These are phyloP conservation scores for Myochromella boudieri DNA, from an alignment of 768 basidiomycete genomes.

Conservation along the genomic window DNA sequence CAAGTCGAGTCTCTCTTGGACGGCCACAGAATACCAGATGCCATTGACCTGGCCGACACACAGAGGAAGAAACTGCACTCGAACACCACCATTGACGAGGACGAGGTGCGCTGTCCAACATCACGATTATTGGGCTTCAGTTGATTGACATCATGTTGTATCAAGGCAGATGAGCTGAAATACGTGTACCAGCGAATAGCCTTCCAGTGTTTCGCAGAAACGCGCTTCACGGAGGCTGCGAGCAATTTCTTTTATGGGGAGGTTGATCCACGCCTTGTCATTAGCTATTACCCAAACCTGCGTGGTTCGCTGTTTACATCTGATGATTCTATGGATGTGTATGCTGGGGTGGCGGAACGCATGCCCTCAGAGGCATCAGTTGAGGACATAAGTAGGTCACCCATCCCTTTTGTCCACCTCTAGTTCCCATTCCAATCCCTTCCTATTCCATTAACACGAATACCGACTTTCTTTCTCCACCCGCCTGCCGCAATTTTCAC, in stretches of 20 bases:
- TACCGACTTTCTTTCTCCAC: conserved; percentile 19
- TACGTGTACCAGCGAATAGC: conserved; percentile 84
- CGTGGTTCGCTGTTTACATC: conserved; percentile 59
- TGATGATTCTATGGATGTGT: conserved; percentile 64
- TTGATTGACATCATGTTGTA: no score
- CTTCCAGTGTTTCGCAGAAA: conserved; percentile 75
- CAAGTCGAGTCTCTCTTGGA: conserved; percentile 72
- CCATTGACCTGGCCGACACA: conserved; percentile 58
- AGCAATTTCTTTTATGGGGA: conserved; percentile 75
- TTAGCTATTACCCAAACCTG: conserved; percentile 80
- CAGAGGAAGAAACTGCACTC: conserved; percentile 57
- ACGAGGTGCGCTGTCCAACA: conserved; percentile 43
- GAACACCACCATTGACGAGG: conserved; percentile 50
- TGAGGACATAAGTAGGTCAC: conserved; percentile 83
- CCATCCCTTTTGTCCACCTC: conserved; percentile 15
- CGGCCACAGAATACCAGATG: conserved; percentile 64
- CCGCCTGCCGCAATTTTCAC: conserved; percentile 26
- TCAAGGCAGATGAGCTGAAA: conserved; percentile 64
- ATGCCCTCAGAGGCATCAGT: conserved; percentile 70
- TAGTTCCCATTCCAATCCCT: conserved; percentile 12
- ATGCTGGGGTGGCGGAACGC: conserved; percentile 69
- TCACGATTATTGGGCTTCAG: neutral
- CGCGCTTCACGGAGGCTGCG: conserved; percentile 82
- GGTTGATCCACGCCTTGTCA: conserved; percentile 79
- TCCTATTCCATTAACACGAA: conserved; percentile 27